These are phyloP conservation scores for Takakia lepidozioides DNA, from an alignment of 225 moss, liverwort and hornwort genomes.

Conservation along the genomic window DNA sequence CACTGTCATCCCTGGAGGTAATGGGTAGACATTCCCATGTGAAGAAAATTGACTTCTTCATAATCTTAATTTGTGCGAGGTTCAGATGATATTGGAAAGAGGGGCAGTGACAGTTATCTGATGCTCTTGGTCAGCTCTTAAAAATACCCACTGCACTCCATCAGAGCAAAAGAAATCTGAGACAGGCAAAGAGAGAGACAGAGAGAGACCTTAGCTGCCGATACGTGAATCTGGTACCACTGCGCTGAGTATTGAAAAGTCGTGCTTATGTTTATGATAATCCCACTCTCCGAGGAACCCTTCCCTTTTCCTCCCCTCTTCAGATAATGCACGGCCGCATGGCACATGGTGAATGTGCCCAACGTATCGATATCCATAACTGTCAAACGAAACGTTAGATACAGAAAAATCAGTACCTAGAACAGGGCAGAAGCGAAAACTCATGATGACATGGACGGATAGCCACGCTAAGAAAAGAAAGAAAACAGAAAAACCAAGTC, in stretches of 20 bases:
- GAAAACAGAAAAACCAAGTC: not conserved
- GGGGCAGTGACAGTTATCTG: no score
- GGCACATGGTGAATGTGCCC: slow-evolving; percentile 92
- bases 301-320: slow-evolving; percentile 86
- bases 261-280: slow-evolving; percentile 81
- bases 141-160: no score
- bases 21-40: no score
- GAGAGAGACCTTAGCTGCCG: slow-evolving; percentile 76
- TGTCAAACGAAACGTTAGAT: no score
- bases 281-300: slow-evolving; percentile 44
- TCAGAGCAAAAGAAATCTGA: no score
- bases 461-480: not conserved
- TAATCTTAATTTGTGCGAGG: no score
- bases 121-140: no score
- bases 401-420: no score
- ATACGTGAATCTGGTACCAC: slow-evolving; percentile 89
- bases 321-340: slow-evolving; percentile 66
- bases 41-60: no score
- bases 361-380: slow-evolving; percentile 87
- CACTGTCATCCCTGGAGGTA: no score
- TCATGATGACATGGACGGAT: not conserved
- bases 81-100: no score
- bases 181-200: slow-evolving; percentile 1
- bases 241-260: slow-evolving; percentile 69
- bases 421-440: slow-evolving; percentile 1